phyloP scores from a whole-genome alignment of 2,329 filamentous ascomycete species.

The Fusarium sarcochroum region DNA sequence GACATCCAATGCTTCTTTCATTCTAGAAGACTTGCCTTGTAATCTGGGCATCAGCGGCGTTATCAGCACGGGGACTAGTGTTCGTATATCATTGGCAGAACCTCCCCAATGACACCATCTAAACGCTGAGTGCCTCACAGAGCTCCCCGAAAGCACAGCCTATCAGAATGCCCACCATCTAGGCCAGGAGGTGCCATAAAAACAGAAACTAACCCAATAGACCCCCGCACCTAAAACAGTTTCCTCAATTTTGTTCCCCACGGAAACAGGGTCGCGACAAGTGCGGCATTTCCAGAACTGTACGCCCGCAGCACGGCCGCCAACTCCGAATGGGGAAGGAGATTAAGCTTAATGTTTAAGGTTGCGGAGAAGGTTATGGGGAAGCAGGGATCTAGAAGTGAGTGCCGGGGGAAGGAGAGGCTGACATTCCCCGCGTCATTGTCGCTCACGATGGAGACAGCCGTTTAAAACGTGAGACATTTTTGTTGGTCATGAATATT shows the following conservation, averaged over 20 bases:
- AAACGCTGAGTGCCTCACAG: too few species aligned
- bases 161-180: not conserved
- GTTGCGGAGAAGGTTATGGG: slow-evolving; percentile 25
- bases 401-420: not conserved
- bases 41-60: not conserved
- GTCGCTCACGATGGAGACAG: not conserved
- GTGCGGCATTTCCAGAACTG: slow-evolving; percentile 26
- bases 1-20: slow-evolving; percentile 3
- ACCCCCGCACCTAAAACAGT: not conserved
- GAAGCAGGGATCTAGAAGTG: not conserved
- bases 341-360: slow-evolving; percentile 36
- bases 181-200: not conserved
- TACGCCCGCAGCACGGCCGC: slow-evolving; percentile 19
- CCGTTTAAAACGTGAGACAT: slow-evolving; percentile 6
- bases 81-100: not conserved
- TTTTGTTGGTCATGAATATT: not conserved
- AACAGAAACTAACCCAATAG: not conserved
- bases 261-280: not conserved
- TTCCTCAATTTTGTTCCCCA: not conserved
- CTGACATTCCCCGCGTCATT: slow-evolving; percentile 15
- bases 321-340: slow-evolving; percentile 30
- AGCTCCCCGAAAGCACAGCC: slow-evolving; percentile 8
- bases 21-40: slow-evolving; percentile 22
- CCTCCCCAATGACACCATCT: too few species aligned
- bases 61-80: not conserved